These are phyloP conservation scores for Euptelea pleiosperma DNA, from an alignment of 164 flowering plant species.

Conservation along the genomic window DNA sequence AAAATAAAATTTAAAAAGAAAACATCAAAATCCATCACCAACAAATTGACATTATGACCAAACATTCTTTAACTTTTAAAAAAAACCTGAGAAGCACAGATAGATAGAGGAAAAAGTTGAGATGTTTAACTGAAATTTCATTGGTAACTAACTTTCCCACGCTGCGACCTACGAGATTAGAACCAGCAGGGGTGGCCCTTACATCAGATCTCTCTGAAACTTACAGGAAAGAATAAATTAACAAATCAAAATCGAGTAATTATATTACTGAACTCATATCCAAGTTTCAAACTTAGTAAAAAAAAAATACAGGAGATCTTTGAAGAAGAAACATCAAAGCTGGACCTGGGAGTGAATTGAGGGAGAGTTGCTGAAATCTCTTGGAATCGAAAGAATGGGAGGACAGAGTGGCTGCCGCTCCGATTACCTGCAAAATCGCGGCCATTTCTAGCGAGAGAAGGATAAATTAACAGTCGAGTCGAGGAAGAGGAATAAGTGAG, in stretches of 20 bases:
- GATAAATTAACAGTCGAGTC: no score
- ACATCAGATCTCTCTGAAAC: conserved; percentile 49
- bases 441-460: conserved; percentile 35
- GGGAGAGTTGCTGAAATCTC: conserved; percentile 23
- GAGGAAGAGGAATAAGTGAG: background rate
- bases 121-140: conserved; percentile 55
- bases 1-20: conserved; percentile 6
- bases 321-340: background rate
- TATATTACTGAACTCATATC: background rate
- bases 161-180: conserved; percentile 19
- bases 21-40: background rate
- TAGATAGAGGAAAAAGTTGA: background rate
- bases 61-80: background rate
- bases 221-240: conserved; percentile 3
- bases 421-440: conserved; percentile 38
- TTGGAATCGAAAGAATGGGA: conserved; percentile 31
- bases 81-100: background rate
- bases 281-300: no score
- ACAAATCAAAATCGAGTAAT: background rate
- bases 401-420: conserved; percentile 35
- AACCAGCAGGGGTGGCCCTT: conserved; percentile 13
- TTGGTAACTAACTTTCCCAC: conserved; percentile 30
- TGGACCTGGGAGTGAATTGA: conserved; percentile 23
- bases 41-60: background rate
- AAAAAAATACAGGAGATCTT: background rate